phyloP scores from a whole-genome alignment of 306 rosid species.

The Senna siamea region DNA sequence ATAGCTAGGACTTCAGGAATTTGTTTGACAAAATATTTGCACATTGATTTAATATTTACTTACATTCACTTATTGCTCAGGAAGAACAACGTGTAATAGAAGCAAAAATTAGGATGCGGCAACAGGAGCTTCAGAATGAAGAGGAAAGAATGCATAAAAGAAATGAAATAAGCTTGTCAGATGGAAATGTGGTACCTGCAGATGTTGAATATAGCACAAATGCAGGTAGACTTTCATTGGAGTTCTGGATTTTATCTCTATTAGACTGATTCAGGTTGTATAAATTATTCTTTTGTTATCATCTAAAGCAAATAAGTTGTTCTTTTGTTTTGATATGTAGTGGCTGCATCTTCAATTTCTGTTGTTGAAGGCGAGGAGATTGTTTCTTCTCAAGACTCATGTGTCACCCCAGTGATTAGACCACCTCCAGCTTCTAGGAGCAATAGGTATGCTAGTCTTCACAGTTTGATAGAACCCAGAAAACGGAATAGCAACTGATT shows the following conservation, averaged over 20 bases:
- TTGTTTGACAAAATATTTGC: constrained; percentile 25
- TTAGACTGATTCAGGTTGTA: constrained; percentile 8
- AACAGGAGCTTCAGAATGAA: constrained; percentile 84
- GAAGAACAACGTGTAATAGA: constrained; percentile 99
- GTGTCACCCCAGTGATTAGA: constrained; percentile 58
- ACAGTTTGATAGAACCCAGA: too few relatives aligned
- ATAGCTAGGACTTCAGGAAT: constrained; percentile 32
- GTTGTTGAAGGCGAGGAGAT: constrained; percentile 72
- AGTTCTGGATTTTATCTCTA: constrained; percentile 18
- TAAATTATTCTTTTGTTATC: constrained; percentile 35
- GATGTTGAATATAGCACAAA: constrained; percentile 66
- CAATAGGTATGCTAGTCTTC: constrained; percentile 60
- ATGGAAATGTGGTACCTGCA: constrained; percentile 52
- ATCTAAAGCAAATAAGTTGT: constrained; percentile 1
- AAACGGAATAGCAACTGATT: too few relatives aligned
- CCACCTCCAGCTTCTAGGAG: constrained; percentile 59
- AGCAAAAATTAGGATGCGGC: constrained; percentile 95
- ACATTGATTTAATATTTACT: neutral
- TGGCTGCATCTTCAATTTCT: constrained; percentile 62
- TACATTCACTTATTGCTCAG: constrained; percentile 48
- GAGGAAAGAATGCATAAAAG: constrained; percentile 90
- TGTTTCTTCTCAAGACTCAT: constrained; percentile 67
- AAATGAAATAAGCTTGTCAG: constrained; percentile 57
- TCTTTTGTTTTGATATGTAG: constrained; percentile 43
- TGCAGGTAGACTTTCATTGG: constrained; percentile 55